A percentile compares a stretch with the other conserved stretches of the same genome.
Evolutionary conservation across 139 green algal genomes (phyloP).

Genomic region (Coccomyxa sp.): DNA sequence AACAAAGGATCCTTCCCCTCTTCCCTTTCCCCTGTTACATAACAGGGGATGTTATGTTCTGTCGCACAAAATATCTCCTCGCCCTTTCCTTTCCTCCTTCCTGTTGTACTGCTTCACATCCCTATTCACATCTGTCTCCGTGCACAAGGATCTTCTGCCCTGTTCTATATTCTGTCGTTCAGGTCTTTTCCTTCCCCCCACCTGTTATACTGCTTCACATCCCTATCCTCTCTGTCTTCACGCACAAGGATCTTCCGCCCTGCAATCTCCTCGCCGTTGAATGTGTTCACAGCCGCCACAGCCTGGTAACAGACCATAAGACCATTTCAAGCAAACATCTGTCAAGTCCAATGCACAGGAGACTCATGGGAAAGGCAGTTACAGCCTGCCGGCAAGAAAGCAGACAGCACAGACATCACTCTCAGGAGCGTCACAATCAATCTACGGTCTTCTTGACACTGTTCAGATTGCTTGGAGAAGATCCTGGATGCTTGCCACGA

Average conservation of each 20-base stretch:
- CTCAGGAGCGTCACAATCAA: too few relatives aligned
- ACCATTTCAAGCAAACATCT: not conserved
- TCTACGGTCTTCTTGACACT: too few relatives aligned
- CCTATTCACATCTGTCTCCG: conserved; percentile 90
- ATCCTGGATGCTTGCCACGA: too few relatives aligned
- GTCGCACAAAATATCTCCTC: too few relatives aligned
- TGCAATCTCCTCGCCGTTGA: conserved; percentile 79
- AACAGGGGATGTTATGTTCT: not conserved
- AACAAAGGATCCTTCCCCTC: not conserved
- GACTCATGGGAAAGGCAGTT: too few relatives aligned
- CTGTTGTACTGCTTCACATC: conserved; percentile 83
- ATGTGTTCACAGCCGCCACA: conserved; percentile 58
- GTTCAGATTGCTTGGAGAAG: too few relatives aligned
- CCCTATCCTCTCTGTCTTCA: conserved; percentile 91
- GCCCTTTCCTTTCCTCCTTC: not conserved
- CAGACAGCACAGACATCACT: too few relatives aligned
- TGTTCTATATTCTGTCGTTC: too few relatives aligned
- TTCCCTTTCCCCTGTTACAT: not conserved
- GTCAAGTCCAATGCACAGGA: not conserved
- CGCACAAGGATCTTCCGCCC: conserved; percentile 86
- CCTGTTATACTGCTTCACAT: conserved; percentile 78
- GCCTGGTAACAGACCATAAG: conserved; percentile 34
- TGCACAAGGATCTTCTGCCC: too few relatives aligned
- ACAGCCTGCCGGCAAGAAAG: too few relatives aligned
- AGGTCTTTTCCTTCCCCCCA: not conserved